These are phyloP conservation scores for Phlebiopsis gigantea DNA, from an alignment of 768 basidiomycete species.

Conservation along the genomic window DNA sequence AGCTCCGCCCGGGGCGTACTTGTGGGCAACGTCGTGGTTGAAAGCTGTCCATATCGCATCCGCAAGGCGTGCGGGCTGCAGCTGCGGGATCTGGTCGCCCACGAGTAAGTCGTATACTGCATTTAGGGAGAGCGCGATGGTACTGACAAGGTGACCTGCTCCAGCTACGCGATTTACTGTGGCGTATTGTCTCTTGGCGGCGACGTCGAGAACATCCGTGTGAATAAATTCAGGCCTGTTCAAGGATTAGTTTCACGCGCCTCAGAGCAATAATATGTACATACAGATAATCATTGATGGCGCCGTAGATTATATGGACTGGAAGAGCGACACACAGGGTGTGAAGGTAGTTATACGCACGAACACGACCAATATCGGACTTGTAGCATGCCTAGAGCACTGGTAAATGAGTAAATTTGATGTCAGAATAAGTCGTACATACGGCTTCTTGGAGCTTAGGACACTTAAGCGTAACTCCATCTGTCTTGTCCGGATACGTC, in stretches of 20 bases:
- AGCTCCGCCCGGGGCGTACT: neutral
- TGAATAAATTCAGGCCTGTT: constrained; percentile 5
- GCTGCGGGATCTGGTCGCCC: constrained; percentile 6
- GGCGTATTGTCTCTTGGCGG: constrained; percentile 6
- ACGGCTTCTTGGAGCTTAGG: constrained; percentile 17
- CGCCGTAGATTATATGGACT: constrained; percentile 18
- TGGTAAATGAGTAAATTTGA: neutral
- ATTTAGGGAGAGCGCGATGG: neutral
- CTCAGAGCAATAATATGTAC: neutral
- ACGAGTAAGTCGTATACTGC: neutral
- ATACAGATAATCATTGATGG: constrained; percentile 12
- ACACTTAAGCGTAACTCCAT: constrained; percentile 21
- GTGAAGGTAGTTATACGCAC: constrained; percentile 11
- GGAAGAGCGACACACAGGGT: constrained; percentile 10
- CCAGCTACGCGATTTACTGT: constrained; percentile 4
- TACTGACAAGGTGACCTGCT: constrained; percentile 12
- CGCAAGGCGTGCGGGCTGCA: constrained; percentile 10
- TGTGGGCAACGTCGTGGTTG: neutral
- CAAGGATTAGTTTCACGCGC: neutral
- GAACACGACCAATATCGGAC: constrained; percentile 11
- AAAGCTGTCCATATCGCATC: constrained; percentile 3
- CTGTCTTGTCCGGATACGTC: constrained; percentile 16
- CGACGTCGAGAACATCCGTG: constrained; percentile 6
- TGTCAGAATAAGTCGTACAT: neutral
- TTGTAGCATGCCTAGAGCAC: constrained; percentile 10